These are phyloP conservation scores for Borovskyia barvae DNA, from an alignment of 208 protist genomes.

Conservation along the genomic window DNA sequence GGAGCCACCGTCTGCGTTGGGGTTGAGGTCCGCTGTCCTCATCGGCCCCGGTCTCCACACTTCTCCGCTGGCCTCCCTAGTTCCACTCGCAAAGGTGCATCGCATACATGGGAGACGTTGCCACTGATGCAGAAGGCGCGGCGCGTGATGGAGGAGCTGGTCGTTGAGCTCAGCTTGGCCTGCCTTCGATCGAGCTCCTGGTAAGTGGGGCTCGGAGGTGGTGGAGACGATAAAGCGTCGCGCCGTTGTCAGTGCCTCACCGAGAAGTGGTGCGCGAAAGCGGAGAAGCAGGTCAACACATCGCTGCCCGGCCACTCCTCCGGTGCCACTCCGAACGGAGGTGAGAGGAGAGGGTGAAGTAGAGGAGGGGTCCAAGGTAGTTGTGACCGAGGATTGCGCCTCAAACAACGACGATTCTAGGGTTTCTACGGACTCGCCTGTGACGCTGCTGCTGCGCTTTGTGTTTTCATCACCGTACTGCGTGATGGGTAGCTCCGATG, in stretches of 20 bases:
- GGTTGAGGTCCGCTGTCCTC: neutral
- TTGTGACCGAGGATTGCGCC: too few relatives aligned
- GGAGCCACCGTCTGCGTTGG: neutral
- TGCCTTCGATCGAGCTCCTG: too few relatives aligned
- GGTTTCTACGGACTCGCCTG: too few relatives aligned
- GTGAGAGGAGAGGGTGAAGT: too few relatives aligned
- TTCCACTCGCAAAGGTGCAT: slow-evolving; percentile 1
- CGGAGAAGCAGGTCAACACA: slow-evolving; percentile 14
- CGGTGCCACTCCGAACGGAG: neutral
- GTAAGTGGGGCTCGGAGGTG: too few relatives aligned
- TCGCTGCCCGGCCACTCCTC: slow-evolving; percentile 9
- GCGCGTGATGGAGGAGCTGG: slow-evolving; percentile 15
- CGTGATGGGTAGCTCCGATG: neutral
- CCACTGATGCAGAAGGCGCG: slow-evolving; percentile 13
- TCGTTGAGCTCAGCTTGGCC: too few relatives aligned
- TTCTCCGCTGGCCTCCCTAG: too few relatives aligned
- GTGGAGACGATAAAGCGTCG: too few relatives aligned
- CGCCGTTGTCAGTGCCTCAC: neutral
- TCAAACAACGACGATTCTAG: too few relatives aligned
- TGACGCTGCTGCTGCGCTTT: neutral
- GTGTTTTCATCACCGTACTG: too few relatives aligned
- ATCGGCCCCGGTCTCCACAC: neutral
- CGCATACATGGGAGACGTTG: slow-evolving; percentile 23
- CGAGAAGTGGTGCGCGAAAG: slow-evolving; percentile 17
- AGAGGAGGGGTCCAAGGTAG: too few relatives aligned